phyloP scores from a whole-genome alignment of 306 rosid genomes.

The Castanospermum australe region DNA sequence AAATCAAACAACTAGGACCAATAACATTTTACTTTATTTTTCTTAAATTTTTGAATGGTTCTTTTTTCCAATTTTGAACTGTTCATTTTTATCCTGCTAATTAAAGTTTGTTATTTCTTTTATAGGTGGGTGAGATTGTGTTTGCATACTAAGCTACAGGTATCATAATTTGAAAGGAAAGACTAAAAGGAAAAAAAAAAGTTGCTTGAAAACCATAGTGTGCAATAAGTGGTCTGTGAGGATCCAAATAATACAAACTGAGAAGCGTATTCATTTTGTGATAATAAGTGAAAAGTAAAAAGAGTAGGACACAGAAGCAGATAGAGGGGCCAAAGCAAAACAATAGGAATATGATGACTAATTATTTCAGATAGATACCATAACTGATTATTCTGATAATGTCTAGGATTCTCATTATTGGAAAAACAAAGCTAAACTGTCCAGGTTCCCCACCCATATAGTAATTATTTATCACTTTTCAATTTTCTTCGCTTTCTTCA shows the following conservation, averaged over 20 bases:
- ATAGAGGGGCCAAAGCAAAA: conserved; percentile 57
- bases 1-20: too few species aligned
- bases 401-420: conserved; percentile 72
- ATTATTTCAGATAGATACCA: conserved; percentile 80
- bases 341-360: conserved; percentile 74
- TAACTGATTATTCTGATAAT: conserved; percentile 75
- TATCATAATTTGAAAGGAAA: conserved; percentile 43
- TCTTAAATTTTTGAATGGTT: too few species aligned
- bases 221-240: conserved; percentile 52
- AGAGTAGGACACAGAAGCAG: conserved; percentile 58
- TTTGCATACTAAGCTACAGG: conserved; percentile 22
- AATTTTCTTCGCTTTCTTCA: conserved; percentile 43
- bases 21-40: too few species aligned
- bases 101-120: neutral
- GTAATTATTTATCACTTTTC: conserved; percentile 55
- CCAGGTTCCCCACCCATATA: conserved; percentile 57
- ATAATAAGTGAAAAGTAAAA: conserved; percentile 55
- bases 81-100: neutral
- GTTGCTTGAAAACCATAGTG: conserved; percentile 43
- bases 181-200: conserved; percentile 42
- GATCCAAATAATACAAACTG: conserved; percentile 42
- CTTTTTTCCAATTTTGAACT: neutral
- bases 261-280: conserved; percentile 50
- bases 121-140: conserved; percentile 1
- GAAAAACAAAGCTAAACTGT: conserved; percentile 65